Percentiles rank a stretch among this genome's conserved stretches.
Conservation (phyloP, 805 yeast genomes). For the Candida sakaeoensis region DNA sequence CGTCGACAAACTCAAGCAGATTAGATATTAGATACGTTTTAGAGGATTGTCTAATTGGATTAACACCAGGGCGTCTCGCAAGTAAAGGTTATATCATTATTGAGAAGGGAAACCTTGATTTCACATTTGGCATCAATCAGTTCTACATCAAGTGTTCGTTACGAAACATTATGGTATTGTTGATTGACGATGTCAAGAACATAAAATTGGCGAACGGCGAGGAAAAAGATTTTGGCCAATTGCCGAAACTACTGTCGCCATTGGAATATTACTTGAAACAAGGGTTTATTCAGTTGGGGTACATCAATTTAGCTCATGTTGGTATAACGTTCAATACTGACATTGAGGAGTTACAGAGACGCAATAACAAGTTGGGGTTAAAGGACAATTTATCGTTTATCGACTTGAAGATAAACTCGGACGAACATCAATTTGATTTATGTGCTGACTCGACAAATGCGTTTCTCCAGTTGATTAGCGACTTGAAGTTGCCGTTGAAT, state of each 20-base stretch:
- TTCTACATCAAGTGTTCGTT: constrained; percentile 42
- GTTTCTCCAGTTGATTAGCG: constrained; percentile 61
- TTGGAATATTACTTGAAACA: constrained; percentile 34
- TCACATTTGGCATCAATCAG: constrained; percentile 32
- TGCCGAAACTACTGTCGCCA: constrained; percentile 21
- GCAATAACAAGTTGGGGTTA: constrained; percentile 18
- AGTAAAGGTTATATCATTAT: constrained; percentile 53
- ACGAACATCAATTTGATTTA: constrained; percentile 45
- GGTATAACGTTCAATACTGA: constrained; percentile 29
- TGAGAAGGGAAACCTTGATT: constrained; percentile 51
- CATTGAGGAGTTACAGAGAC: constrained; percentile 16
- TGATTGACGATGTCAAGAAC: constrained; percentile 57
- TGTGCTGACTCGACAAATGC: constrained; percentile 88
- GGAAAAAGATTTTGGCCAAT: neutral
- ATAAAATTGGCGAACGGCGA: constrained; percentile 5
- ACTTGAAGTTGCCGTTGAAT: constrained; percentile 64
- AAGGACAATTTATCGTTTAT: constrained; percentile 24
- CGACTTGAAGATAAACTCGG: constrained; percentile 47
- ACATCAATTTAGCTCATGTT: constrained; percentile 34
- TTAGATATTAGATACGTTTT: constrained; percentile 33
- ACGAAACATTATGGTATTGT: constrained; percentile 45
- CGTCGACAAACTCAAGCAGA: constrained; percentile 11
- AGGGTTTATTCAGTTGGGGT: constrained; percentile 56
- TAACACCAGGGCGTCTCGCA: constrained; percentile 57
- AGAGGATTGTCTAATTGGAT: constrained; percentile 55